Evolutionary conservation across 306 rosid species (phyloP).

Genomic region (Fragaria iinumae): DNA sequence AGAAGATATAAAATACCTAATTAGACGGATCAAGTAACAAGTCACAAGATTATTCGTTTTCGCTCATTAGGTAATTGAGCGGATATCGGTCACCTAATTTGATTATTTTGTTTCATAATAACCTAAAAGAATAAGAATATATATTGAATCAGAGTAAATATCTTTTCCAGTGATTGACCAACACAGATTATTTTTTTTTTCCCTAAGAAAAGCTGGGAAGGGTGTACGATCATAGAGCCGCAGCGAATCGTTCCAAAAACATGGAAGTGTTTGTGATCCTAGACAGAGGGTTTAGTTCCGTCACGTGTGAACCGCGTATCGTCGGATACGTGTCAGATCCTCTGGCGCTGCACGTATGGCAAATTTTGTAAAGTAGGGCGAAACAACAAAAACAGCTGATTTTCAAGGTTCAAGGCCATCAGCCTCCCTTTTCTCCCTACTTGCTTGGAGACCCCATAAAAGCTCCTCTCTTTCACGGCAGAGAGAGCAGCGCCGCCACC

Average conservation of each 20-base stretch:
- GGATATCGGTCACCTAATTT: too few relatives aligned
- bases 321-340: constrained; percentile 9
- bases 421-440: constrained; percentile 35
- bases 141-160: too few relatives aligned
- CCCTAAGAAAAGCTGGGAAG: neutral
- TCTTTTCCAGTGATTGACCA: neutral
- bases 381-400: constrained; percentile 13
- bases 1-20: too few relatives aligned
- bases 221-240: neutral
- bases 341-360: neutral
- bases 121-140: too few relatives aligned
- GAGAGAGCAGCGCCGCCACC: constrained; percentile 35
- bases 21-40: too few relatives aligned
- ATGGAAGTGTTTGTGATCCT: neutral
- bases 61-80: too few relatives aligned
- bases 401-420: constrained; percentile 23
- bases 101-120: too few relatives aligned
- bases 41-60: too few relatives aligned
- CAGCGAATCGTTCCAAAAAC: neutral
- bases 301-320: constrained; percentile 21
- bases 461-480: constrained; percentile 28
- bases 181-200: too few relatives aligned
- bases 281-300: neutral
- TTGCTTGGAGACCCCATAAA: constrained; percentile 37
- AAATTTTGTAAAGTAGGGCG: neutral